phyloP scores from a whole-genome alignment of 352 stramenopile species.

The Phytophthora sp. region DNA sequence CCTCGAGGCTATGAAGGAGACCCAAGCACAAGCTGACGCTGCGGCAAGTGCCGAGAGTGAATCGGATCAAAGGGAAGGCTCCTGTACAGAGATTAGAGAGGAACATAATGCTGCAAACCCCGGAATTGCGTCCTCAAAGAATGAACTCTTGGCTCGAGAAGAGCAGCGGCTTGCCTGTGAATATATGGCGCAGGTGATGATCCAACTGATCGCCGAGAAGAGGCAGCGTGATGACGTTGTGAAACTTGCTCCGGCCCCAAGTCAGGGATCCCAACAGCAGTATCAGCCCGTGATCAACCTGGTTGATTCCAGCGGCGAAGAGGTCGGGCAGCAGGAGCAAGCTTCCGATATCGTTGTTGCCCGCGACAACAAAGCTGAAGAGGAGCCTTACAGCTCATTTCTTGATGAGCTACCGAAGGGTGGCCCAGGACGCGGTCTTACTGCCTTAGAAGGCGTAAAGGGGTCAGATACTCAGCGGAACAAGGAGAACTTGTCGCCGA shows the following conservation, averaged over 20 bases:
- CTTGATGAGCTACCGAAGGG: background rate
- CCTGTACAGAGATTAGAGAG: background rate
- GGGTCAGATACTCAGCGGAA: background rate
- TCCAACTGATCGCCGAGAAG: constrained; percentile 30
- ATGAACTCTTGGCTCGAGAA: background rate
- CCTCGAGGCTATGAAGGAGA: constrained; percentile 22
- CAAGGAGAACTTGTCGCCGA: background rate
- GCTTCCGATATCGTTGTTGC: background rate
- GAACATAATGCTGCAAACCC: background rate
- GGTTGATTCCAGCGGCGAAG: constrained; percentile 1
- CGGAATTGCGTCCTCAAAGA: background rate
- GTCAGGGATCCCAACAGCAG: constrained; percentile 2
- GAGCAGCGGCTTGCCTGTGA: constrained; percentile 34
- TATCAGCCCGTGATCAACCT: background rate
- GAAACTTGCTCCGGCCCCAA: no score
- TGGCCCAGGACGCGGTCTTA: background rate
- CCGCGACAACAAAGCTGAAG: constrained; percentile 5
- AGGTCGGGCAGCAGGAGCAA: background rate
- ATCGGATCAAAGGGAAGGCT: constrained; percentile 4
- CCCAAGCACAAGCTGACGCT: constrained; percentile 4
- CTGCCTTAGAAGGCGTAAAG: background rate
- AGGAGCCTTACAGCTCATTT: background rate
- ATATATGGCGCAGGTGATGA: constrained; percentile 39
- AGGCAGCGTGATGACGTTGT: background rate
- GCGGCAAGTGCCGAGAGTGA: background rate